These are phyloP conservation scores for Cyclotella baltica DNA, from an alignment of 108 stramenopile genomes.

Conservation along the genomic window DNA sequence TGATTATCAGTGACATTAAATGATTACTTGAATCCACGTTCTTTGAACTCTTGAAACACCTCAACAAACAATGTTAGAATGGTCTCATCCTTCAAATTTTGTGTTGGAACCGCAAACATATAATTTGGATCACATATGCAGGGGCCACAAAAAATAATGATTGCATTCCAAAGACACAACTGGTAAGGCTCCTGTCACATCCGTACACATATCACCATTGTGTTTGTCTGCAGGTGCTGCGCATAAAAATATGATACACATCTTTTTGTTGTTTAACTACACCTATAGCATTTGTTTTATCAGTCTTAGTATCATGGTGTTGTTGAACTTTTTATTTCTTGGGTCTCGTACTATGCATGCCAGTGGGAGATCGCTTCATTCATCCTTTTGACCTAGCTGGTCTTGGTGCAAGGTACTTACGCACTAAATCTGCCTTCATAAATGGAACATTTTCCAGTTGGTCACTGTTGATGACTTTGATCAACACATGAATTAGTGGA, in stretches of 20 bases:
- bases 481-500: background rate
- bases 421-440: background rate
- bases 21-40: background rate
- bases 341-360: slow-evolving; percentile 6
- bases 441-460: slow-evolving; percentile 9
- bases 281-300: background rate
- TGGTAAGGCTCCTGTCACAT: background rate
- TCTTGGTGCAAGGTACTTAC: too few species aligned
- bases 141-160: background rate
- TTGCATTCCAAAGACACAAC: background rate
- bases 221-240: slow-evolving; percentile 1
- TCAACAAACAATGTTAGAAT: background rate
- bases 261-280: background rate
- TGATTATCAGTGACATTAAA: background rate
- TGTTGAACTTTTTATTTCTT: background rate
- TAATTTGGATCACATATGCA: slow-evolving; percentile 4
- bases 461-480: slow-evolving; percentile 1
- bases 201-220: background rate
- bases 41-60: background rate
- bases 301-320: background rate
- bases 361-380: slow-evolving; percentile 12
- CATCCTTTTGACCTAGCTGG: slow-evolving; percentile 18
- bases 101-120: background rate
- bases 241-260: background rate
- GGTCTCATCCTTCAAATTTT: background rate